phyloP scores from a whole-genome alignment of 805 yeast genomes.

The Debaryomyces hansenii region DNA sequence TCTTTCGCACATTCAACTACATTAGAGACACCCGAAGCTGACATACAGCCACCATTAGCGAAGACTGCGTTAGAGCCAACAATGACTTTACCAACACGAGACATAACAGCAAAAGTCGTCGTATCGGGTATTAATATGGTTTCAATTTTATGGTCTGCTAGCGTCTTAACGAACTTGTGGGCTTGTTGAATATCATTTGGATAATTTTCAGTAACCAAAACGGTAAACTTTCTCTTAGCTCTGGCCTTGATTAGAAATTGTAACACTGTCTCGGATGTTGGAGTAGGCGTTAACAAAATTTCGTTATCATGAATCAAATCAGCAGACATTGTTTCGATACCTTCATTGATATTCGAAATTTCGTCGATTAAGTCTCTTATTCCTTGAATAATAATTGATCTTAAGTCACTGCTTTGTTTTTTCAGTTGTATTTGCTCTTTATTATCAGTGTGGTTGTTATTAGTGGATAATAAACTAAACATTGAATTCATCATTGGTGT shows the following conservation, averaged over 20 bases:
- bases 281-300: constrained; percentile 87
- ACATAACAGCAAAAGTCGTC: constrained; percentile 92
- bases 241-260: constrained; percentile 86
- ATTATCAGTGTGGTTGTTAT: constrained; percentile 19
- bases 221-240: constrained; percentile 87
- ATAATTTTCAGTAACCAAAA: constrained; percentile 84
- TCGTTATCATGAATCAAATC: constrained; percentile 95
- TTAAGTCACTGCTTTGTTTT: constrained; percentile 59
- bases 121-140: constrained; percentile 92
- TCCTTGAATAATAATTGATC: constrained; percentile 87
- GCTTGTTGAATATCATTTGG: constrained; percentile 85
- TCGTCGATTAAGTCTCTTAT: constrained; percentile 92
- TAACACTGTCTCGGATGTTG: constrained; percentile 84
- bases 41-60: constrained; percentile 93
- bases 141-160: constrained; percentile 84
- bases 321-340: constrained; percentile 84
- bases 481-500: constrained; percentile 73
- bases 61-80: constrained; percentile 91
- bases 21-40: constrained; percentile 86
- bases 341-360: constrained; percentile 83
- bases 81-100: constrained; percentile 93
- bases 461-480: constrained; percentile 78
- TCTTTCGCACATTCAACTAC: constrained; percentile 96
- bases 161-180: constrained; percentile 72
- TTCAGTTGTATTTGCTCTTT: constrained; percentile 34